Base-by-base conservation (phyloP, 2,329 filamentous ascomycete species). In the Cercospora berteroae region DNA sequence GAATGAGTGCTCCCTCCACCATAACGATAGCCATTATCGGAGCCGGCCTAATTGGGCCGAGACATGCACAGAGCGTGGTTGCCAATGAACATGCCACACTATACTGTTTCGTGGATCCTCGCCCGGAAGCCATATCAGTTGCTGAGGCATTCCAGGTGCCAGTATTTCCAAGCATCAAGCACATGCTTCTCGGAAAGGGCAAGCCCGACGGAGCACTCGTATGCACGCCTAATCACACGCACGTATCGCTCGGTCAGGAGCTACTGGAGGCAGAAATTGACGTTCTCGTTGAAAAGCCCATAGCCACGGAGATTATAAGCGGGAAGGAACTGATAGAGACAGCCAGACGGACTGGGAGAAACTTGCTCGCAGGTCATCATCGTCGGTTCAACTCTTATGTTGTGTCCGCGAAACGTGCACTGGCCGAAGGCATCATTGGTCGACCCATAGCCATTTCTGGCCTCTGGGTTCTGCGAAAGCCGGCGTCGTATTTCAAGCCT, bases 161-260 rank as follows among this genome's bases (percentile, higher is more conserved):
- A 6, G 75, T 80, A 64, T 84, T 79, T 69, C 20, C 73, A 1
- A 79, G 82, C 4, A 75, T 87, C 2, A 60, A 79, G 2, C 76
- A 78, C 0, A 79, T 88, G 68, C 25, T 57, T 10, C 72, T 88
- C 0, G 69, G 74, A 5, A 80, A 79, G 0, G 31, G 70, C 6
- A 50, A 76, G 52, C 84, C 85, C 10, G 81, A 86, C 59, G 85
- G 82, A 39, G 85, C 85, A 23, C 83, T 88, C 48, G 81, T 88
- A 59, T 87, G 86, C 79, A 88, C 86, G 0, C 86, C 86, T 2
- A 88, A 88, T 71, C 80, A 84, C 70, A 87, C 84, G 0, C 86
- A 88, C 67, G 85, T 86, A 4, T 60, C 82, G 0, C 67, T 88
- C 1, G 78, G 84, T 2, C 81, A 79, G n/a, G 79, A 83, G 44